These are phyloP conservation scores for Guyanaporus albipodus DNA, from an alignment of 768 basidiomycete genomes.

Conservation along the genomic window DNA sequence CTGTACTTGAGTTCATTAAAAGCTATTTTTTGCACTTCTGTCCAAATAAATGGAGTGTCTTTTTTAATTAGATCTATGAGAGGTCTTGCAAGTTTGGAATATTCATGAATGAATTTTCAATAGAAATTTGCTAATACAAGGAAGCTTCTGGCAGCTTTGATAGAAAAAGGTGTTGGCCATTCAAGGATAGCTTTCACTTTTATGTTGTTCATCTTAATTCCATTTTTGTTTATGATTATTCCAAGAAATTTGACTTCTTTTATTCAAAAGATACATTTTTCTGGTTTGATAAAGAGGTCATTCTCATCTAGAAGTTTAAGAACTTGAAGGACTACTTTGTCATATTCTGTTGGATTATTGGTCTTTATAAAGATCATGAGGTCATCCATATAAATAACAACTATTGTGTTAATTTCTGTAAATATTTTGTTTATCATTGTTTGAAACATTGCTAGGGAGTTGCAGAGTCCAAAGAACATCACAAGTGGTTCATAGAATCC, in stretches of 20 bases:
- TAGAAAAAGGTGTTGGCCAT: not conserved
- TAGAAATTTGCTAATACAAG: too few species aligned
- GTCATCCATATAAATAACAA: not conserved
- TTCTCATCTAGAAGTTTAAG: not conserved
- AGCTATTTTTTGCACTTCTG: too few species aligned
- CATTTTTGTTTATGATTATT: not conserved
- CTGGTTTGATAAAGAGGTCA: not conserved
- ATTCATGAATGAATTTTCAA: too few species aligned
- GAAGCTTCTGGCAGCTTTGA: too few species aligned
- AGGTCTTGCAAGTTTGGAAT: too few species aligned
- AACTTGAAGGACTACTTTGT: not conserved
- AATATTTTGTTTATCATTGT: not conserved
- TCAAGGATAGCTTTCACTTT: not conserved
- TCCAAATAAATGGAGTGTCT: too few species aligned
- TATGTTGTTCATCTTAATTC: not conserved
- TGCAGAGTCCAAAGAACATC: not conserved
- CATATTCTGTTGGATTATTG: not conserved
- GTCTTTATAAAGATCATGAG: not conserved
- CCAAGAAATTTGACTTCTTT: not conserved
- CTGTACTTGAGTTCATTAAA: too few species aligned
- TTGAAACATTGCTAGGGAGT: not conserved
- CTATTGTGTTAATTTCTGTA: not conserved
- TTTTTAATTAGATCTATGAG: too few species aligned
- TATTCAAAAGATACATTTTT: too few species aligned
- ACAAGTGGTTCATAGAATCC: not conserved